Evolutionary conservation across 2,329 filamentous ascomycete genomes (phyloP).

Genomic region (Calonectria naviculata): DNA sequence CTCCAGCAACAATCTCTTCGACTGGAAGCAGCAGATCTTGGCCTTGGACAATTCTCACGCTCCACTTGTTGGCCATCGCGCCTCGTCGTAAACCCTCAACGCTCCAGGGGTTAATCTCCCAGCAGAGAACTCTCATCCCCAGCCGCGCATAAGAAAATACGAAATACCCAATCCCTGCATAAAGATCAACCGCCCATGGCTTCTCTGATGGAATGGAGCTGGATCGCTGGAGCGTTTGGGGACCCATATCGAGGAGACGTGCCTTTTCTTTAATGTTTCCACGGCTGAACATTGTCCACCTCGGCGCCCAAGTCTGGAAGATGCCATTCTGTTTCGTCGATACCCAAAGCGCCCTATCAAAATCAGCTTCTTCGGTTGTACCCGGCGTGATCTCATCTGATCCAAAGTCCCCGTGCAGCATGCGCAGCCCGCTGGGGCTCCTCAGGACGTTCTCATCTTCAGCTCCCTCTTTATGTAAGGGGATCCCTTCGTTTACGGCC

Average conservation of each 20-base stretch:
- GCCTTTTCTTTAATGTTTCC: constrained; percentile 93
- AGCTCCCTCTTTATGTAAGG: constrained; percentile 50
- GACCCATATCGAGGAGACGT: constrained; percentile 69
- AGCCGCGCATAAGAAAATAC: constrained; percentile 82
- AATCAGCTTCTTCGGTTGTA: constrained; percentile 60
- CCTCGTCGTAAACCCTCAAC: constrained; percentile 85
- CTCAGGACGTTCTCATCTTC: constrained; percentile 75
- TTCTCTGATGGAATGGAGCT: constrained; percentile 28
- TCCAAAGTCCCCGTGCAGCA: constrained; percentile 82
- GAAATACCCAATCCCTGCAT: constrained; percentile 95
- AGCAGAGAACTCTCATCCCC: constrained; percentile 82
- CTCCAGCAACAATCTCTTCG: constrained; percentile 52
- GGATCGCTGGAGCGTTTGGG: background rate
- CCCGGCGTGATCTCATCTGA: constrained; percentile 45
- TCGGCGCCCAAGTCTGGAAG: constrained; percentile 85
- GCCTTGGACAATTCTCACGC: constrained; percentile 62
- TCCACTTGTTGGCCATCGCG: constrained; percentile 76
- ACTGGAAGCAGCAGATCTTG: constrained; percentile 52
- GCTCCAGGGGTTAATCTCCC: constrained; percentile 92
- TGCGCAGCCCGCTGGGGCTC: constrained; percentile 75
- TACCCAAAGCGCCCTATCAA: constrained; percentile 81
- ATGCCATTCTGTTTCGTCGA: constrained; percentile 83
- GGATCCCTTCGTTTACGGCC: constrained; percentile 72
- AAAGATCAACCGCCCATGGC: constrained; percentile 79
- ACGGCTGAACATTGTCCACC: constrained; percentile 93